Evolutionary conservation across 495 filamentous ascomycete genomes (phyloP), one percentile per base, ranked within the genome.

Genomic region (Penicillium subrubescens): DNA sequence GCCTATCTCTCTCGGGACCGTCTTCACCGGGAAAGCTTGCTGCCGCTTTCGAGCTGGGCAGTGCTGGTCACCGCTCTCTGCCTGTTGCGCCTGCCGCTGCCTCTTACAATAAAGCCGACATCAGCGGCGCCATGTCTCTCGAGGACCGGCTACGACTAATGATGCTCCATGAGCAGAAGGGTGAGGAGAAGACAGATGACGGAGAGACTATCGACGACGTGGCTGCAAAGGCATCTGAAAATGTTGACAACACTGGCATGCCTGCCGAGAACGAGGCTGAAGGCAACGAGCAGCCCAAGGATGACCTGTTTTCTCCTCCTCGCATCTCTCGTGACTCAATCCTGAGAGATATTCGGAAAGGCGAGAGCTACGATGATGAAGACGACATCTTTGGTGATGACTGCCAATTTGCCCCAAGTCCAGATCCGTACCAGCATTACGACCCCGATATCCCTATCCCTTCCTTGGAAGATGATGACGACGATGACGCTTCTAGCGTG

Each of bases 311-410:
- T 50, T 73, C 74, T 17, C 86, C 89, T 34, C 91, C 91, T 15
- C 89, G 88, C 31, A 94, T 97, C 70, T 97, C 95, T 37, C 86
- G 95, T 23, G 95, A 97, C 71, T 96, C 93, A 0, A 98, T 98
- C 61, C 78, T 97, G 54, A 87, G 92, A 17, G 93, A 93, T 61
- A 88, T 98, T 25, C 93, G 94, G 67, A 89, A 90, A 46, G 86
- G 89, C 55, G 85, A 88, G 54, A 73, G 75, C 60, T 80, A 81
- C 43, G 76, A 79, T 43, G 75, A 79, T 41, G 88, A 92, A 53
- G 86, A 87, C n/a, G 84, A 33, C 31, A 33, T 87, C 61, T 71
- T 58, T 11, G 87, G 87, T 50, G 84, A 83, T 59, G 88, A 86
- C 59, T 87, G 84, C 0, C 86, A 89, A 8, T 74, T 84, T 0